Percentiles rank a stretch among this genome's conserved stretches.
Conservation (phyloP, 1,139 yeast genomes). For the Arxiozyma bovina region DNA sequence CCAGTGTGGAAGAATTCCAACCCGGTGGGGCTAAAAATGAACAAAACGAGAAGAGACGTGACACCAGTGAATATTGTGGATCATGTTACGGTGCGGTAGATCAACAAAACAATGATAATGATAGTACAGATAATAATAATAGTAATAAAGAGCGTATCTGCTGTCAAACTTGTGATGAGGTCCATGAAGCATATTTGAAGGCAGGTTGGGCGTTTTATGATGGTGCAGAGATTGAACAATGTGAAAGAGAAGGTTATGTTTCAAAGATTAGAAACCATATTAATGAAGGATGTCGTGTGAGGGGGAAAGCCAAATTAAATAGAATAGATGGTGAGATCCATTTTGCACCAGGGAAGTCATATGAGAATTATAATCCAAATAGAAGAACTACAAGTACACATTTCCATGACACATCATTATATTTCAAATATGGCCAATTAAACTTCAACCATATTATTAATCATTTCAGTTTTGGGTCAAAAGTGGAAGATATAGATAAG, state of each 20-base stretch:
- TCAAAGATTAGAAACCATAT: constrained; percentile 47
- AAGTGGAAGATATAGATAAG: constrained; percentile 32
- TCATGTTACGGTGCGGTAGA: constrained; percentile 81
- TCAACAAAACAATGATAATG: constrained; percentile 46
- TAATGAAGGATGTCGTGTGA: constrained; percentile 79
- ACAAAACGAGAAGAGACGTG: background rate
- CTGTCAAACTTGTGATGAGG: constrained; percentile 82
- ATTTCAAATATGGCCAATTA: constrained; percentile 45
- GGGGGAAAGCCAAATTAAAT: constrained; percentile 71
- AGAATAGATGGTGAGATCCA: constrained; percentile 87
- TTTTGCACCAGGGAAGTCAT: constrained; percentile 81
- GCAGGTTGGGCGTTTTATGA: constrained; percentile 84
- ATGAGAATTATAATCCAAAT: constrained; percentile 38
- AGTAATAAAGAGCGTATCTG: constrained; percentile 41
- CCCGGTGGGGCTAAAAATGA: background rate
- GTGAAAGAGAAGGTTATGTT: constrained; percentile 84
- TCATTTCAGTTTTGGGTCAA: constrained; percentile 77
- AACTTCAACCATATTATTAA: constrained; percentile 66
- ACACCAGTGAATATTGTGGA: constrained; percentile 50
- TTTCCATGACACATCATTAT: constrained; percentile 76
- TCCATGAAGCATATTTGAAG: constrained; percentile 67
- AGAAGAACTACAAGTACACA: constrained; percentile 34
- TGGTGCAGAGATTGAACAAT: constrained; percentile 77
- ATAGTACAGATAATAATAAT: constrained; percentile 33
- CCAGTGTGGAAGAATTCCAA: constrained; percentile 1